Percentiles rank a stretch among this genome's conserved stretches.
phyloP scores from a whole-genome alignment of 139 green algal genomes.

The Closterium sp. region DNA sequence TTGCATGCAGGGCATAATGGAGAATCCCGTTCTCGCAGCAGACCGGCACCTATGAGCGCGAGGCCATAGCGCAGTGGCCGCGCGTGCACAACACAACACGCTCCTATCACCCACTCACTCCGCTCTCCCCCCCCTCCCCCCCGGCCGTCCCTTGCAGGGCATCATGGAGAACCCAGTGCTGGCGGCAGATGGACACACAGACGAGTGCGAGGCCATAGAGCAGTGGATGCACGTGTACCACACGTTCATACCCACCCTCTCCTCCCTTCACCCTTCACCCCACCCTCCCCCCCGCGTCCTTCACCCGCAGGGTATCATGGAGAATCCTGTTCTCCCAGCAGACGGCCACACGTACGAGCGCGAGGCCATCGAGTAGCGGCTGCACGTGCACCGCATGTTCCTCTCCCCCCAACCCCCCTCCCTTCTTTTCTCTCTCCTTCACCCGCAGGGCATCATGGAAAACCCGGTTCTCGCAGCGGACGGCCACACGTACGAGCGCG shows the following conservation, averaged over 20 bases:
- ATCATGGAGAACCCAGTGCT: constrained; percentile 74
- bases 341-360: constrained; percentile 78
- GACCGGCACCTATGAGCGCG: constrained; percentile 74
- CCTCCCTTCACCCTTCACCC: constrained; percentile 3
- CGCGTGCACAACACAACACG: neutral
- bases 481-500: constrained; percentile 74
- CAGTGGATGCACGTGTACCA: constrained; percentile 57
- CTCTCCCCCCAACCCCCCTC: no score
- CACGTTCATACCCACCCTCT: neutral
- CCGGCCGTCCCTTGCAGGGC: neutral
- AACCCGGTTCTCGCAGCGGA: constrained; percentile 72
- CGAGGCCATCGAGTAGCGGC: constrained; percentile 64
- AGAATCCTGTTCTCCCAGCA: constrained; percentile 67
- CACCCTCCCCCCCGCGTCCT: neutral
- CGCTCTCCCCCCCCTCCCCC: no score
- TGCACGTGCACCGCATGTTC: constrained; percentile 56
- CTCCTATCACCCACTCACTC: no score
- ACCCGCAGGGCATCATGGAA: constrained; percentile 65
- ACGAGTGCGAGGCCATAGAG: constrained; percentile 69
- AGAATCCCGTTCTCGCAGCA: constrained; percentile 70
- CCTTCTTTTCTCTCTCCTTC: neutral
- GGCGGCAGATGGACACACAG: constrained; percentile 68
- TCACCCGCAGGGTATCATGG: constrained; percentile 68
- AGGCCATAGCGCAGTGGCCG: constrained; percentile 67
- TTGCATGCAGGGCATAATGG: constrained; percentile 60